Conservation (phyloP, 2,329 filamentous ascomycete species). For the Boeremia lycopersici region DNA sequence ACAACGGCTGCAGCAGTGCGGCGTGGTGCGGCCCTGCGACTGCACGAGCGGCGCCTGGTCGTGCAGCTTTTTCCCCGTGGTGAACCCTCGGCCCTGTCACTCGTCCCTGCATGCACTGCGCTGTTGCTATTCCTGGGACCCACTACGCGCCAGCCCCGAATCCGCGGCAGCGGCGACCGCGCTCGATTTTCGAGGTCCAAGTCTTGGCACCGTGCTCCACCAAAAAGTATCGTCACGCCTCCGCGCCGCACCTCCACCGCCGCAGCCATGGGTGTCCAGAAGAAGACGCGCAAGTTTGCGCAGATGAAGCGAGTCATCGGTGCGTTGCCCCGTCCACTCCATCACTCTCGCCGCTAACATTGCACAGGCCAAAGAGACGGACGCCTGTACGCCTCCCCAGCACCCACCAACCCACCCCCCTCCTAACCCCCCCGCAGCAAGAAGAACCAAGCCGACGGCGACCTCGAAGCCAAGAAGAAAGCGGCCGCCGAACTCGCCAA, state of each 20-base stretch:
- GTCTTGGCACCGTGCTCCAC: constrained; percentile 18
- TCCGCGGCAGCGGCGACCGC: constrained; percentile 2
- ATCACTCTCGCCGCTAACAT: not conserved
- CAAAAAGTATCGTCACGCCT: constrained; percentile 19
- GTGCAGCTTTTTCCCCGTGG: not conserved
- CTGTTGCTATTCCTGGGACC: constrained; percentile 16
- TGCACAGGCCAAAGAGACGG: constrained; percentile 68
- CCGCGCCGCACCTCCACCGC: constrained; percentile 16
- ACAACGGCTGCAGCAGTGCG: not conserved
- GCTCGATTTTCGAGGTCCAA: constrained; percentile 8
- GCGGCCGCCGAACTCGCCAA: constrained; percentile 67
- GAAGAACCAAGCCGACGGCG: constrained; percentile 75
- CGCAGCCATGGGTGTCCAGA: constrained; percentile 78
- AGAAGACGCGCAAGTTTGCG: constrained; percentile 92
- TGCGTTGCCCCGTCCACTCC: constrained; percentile 12
- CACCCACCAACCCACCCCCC: constrained; percentile 18
- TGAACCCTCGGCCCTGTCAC: constrained; percentile 10
- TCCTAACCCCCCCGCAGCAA: constrained; percentile 53
- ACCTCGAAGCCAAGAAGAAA: constrained; percentile 62
- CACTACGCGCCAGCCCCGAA: constrained; percentile 1
- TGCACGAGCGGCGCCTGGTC: too few species aligned
- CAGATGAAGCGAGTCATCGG: constrained; percentile 81
- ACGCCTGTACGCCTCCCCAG: constrained; percentile 58
- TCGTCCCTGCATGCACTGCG: constrained; percentile 16
- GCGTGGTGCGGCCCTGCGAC: not conserved